These are phyloP conservation scores for Talaromyces ruber DNA, from an alignment of 495 filamentous ascomycete species.

Conservation along the genomic window DNA sequence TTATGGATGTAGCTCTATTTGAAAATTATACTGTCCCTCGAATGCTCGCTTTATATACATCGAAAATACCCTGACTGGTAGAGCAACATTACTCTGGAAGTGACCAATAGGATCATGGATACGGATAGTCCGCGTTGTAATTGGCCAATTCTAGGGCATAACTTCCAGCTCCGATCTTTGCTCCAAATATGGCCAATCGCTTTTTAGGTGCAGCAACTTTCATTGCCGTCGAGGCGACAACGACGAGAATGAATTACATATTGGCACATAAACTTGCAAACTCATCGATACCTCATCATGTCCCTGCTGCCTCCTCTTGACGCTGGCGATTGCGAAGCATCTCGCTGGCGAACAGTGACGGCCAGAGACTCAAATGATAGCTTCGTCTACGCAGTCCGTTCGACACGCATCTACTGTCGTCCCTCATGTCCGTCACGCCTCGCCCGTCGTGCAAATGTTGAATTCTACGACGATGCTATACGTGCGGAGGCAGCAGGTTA, in stretches of 20 bases:
- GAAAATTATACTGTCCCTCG: neutral
- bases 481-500: constrained; percentile 50
- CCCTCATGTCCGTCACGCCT: constrained; percentile 52
- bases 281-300: neutral
- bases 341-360: neutral
- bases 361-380: neutral
- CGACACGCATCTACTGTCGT: constrained; percentile 58
- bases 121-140: neutral
- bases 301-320: neutral
- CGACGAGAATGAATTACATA: neutral
- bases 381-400: constrained; percentile 56
- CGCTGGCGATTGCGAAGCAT: neutral
- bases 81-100: neutral
- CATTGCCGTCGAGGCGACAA: neutral
- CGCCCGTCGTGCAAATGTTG: constrained; percentile 52
- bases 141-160: neutral
- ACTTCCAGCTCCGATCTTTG: neutral
- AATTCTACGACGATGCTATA: constrained; percentile 46
- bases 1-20: neutral
- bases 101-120: neutral
- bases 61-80: neutral
- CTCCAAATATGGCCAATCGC: neutral
- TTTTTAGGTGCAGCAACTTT: neutral
- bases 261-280: neutral
- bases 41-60: neutral